Conservation (phyloP, 768 basidiomycete genomes). For the Suillus occidentalis region DNA sequence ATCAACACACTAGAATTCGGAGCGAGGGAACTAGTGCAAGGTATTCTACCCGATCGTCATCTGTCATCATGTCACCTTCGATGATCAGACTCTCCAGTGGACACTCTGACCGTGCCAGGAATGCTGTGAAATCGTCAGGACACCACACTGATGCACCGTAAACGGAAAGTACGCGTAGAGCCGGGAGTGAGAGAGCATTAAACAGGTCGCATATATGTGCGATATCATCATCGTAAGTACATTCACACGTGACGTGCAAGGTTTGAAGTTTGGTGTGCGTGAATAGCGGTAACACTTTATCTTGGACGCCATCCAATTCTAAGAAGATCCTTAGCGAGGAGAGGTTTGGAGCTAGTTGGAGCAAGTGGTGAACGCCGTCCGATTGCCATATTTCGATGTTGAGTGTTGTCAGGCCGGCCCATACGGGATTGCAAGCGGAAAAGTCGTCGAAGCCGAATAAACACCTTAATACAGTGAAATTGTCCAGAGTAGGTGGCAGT, state of each 20-base stretch:
- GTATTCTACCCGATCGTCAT: background rate
- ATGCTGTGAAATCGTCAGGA: background rate
- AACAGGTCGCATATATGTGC: background rate
- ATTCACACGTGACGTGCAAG: background rate
- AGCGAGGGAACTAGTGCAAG: background rate
- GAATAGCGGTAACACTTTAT: background rate
- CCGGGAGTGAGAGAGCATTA: background rate
- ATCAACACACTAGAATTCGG: background rate
- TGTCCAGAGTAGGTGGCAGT: background rate
- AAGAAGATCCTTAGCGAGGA: background rate
- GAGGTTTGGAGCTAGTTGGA: background rate
- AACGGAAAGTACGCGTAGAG: background rate
- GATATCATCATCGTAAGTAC: rapidly evolving
- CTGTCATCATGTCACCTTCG: background rate
- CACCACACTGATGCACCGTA: background rate
- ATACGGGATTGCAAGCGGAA: background rate
- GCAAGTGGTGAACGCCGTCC: background rate
- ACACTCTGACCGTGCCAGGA: background rate
- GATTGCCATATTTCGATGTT: background rate
- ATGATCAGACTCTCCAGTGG: background rate
- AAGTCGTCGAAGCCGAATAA: background rate
- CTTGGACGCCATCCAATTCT: background rate
- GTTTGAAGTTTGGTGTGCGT: background rate
- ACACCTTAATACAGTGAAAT: background rate
- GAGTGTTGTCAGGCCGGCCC: background rate